These are phyloP conservation scores for Tetraselmis striata DNA, from an alignment of 139 green algal genomes.

Conservation along the genomic window DNA sequence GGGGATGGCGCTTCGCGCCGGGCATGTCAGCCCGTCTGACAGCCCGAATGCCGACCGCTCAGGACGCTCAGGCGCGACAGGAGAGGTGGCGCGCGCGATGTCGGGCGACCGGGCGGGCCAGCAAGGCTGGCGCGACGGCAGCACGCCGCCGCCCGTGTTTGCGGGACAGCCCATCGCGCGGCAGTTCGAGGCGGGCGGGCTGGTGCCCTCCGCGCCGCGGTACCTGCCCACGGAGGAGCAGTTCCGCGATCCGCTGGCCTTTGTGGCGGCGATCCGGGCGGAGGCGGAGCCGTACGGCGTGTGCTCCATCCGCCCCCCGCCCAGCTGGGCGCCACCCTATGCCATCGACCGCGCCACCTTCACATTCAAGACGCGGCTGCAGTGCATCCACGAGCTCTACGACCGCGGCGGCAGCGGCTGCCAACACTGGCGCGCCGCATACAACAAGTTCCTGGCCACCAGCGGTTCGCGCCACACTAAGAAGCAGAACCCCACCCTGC, in stretches of 20 bases:
- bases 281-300: conserved; percentile 68
- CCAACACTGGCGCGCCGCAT: conserved; percentile 8
- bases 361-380: conserved; percentile 63
- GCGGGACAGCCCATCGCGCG: background rate
- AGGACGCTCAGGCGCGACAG: too few relatives aligned
- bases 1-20: too few relatives aligned
- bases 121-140: background rate
- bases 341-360: conserved; percentile 47
- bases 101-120: background rate
- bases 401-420: conserved; percentile 14
- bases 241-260: conserved; percentile 66
- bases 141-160: background rate
- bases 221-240: conserved; percentile 64
- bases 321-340: conserved; percentile 56
- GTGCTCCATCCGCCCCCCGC: conserved; percentile 79
- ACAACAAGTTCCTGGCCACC: conserved; percentile 39
- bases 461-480: conserved; percentile 33
- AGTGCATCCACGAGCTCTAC: conserved; percentile 77
- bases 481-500: conserved; percentile 47
- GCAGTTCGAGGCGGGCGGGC: conserved; percentile 17
- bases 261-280: conserved; percentile 51
- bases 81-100: too few relatives aligned
- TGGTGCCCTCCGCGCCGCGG: conserved; percentile 47
- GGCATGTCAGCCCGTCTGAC: too few relatives aligned
- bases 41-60: too few relatives aligned